Evolutionary conservation across 2,329 filamentous ascomycete species (phyloP).

Genomic region (Exophiala calicioides): DNA sequence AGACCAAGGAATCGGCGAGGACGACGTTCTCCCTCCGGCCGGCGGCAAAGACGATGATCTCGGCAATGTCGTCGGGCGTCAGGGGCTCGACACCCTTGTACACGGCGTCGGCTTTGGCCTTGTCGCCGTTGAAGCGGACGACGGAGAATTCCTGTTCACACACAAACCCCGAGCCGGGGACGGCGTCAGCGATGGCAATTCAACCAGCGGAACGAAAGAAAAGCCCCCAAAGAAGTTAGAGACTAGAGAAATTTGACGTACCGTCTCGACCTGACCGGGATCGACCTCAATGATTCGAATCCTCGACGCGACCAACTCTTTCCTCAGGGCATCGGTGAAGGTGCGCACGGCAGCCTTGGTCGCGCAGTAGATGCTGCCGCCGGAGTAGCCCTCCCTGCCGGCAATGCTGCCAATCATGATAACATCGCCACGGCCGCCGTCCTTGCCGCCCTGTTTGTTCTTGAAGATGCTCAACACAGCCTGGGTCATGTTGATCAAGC

Average conservation of each 20-base stretch:
- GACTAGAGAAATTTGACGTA: constrained; percentile 10
- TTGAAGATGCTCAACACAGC: constrained; percentile 82
- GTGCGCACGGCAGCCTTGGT: constrained; percentile 85
- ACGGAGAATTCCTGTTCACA: constrained; percentile 70
- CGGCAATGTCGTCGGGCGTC: constrained; percentile 87
- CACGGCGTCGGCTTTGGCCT: constrained; percentile 83
- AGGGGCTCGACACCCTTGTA: constrained; percentile 73
- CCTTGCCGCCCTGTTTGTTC: constrained; percentile 44
- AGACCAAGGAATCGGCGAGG: constrained; percentile 81
- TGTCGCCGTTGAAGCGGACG: constrained; percentile 85
- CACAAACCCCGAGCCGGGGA: background rate
- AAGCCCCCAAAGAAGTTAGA: background rate
- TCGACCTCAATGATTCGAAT: constrained; percentile 87
- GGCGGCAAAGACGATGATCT: constrained; percentile 83
- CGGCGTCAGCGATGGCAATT: background rate
- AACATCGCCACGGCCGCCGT: constrained; percentile 83
- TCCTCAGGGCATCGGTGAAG: constrained; percentile 80
- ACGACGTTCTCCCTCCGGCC: constrained; percentile 87
- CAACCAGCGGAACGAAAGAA: background rate
- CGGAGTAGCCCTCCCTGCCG: constrained; percentile 81
- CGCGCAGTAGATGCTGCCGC: constrained; percentile 89
- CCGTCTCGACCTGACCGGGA: constrained; percentile 87
- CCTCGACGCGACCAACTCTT: constrained; percentile 76
- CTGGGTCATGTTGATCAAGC: constrained; percentile 96
- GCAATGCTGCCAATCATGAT: constrained; percentile 94